These are phyloP conservation scores for Juglanconis sp. DNA, from an alignment of 2,329 filamentous ascomycete genomes.

Conservation along the genomic window DNA sequence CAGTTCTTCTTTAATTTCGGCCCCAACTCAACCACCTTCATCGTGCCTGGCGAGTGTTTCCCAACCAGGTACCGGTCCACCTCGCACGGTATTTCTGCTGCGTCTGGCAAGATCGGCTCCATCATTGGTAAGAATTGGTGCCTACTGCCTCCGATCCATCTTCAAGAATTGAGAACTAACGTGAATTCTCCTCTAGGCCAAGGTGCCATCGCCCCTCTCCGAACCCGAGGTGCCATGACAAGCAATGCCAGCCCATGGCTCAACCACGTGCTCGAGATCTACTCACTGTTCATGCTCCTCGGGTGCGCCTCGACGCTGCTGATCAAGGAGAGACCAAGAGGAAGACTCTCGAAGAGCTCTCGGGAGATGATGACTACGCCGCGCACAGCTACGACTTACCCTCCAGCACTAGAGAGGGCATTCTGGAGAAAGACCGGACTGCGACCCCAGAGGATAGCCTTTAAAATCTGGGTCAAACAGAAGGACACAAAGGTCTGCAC, in stretches of 20 bases:
- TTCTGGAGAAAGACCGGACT: constrained; percentile 9
- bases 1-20: constrained; percentile 61
- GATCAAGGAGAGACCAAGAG: constrained; percentile 75
- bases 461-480: neutral
- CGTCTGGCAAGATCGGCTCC: constrained; percentile 47
- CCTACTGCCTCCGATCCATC: neutral
- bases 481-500: neutral
- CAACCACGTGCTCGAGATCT: constrained; percentile 73
- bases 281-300: constrained; percentile 72
- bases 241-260: constrained; percentile 58
- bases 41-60: constrained; percentile 56
- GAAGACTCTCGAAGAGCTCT: constrained; percentile 67
- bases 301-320: constrained; percentile 67
- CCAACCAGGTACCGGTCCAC: constrained; percentile 56
- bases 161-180: neutral
- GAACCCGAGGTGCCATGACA: constrained; percentile 42
- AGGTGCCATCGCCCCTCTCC: constrained; percentile 54
- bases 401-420: neutral
- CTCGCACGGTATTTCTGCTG: constrained; percentile 56
- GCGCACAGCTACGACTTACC: neutral
- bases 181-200: constrained; percentile 31
- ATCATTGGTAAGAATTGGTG: constrained; percentile 38
- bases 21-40: constrained; percentile 56
- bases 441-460: constrained; percentile 8
- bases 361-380: constrained; percentile 24